Base-by-base conservation (phyloP, 345 rosid species). In the Excoecaria agallocha region DNA sequence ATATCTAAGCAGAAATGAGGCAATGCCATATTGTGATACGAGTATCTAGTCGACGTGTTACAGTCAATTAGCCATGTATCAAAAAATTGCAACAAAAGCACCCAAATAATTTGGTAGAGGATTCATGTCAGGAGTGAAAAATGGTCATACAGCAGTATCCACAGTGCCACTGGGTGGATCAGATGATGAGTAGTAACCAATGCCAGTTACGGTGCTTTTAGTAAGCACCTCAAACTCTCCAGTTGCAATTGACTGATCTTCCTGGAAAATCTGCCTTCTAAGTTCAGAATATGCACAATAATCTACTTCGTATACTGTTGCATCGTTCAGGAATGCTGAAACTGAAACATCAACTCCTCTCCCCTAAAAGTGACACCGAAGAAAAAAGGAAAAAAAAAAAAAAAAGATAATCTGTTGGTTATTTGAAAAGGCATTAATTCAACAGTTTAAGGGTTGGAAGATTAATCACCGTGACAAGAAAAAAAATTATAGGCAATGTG, bases 321-420 rank as follows among this genome's bases (percentile, higher is more conserved):
- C 55, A 19, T 84, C 89, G 76, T 82, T 81, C 82, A 79, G 68
- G 65, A 87, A 89, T 6, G 87, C 85, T 8, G 92, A 89, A 60
- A 93, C 84, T 0, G 91, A 82, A 49, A 88, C 86, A 24, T 91
- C 93, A n/a, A 93, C 97, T 75, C 91, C 98, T 85, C n/a, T 93
- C 98, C 76, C 97, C 98, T 93, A 86, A 69, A 78, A 39, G 46
- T 66, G 64, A 37, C n/a, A 70, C 22, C 70, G n/a, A n/a, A n/a
- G n/a, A n/a, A n/a, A n/a, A n/a, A n/a, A n/a, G n/a, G n/a, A n/a
- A n/a, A n/a, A n/a, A n/a, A 51, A 37, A 3, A 22, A 3, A 20
- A 39, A 43, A n/a, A n/a, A 72, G 11, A 6, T 12, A 30, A 13
- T 22, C 13, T 10, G 16, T 22, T 2, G 37, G 8, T 57, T 57